Conservation (phyloP, 2,329 filamentous ascomycete genomes). For the Fonsecaea multimorphosa region DNA sequence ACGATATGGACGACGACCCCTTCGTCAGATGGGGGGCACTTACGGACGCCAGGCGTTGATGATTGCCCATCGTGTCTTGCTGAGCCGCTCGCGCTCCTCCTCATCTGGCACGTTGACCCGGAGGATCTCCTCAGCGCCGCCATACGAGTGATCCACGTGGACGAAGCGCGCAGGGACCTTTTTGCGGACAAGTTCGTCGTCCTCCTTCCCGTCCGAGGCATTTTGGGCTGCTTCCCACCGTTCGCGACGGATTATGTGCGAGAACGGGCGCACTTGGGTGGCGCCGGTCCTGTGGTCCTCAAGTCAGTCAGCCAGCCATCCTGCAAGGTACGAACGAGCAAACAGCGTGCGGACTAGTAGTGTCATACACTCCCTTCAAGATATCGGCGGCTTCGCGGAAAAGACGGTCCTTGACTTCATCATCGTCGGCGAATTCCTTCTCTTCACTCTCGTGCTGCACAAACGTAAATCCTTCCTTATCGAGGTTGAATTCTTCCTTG, state of each 20-base stretch:
- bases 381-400: slow-evolving; percentile 55
- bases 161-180: slow-evolving; percentile 54
- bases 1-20: too few species aligned
- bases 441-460: slow-evolving; percentile 49
- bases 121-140: slow-evolving; percentile 52
- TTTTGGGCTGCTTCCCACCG: slow-evolving; percentile 3
- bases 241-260: slow-evolving; percentile 17
- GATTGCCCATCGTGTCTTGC: slow-evolving; percentile 53
- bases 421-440: slow-evolving; percentile 51
- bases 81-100: slow-evolving; percentile 40
- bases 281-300: slow-evolving; percentile 18
- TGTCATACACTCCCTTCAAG: slow-evolving; percentile 46
- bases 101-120: slow-evolving; percentile 49
- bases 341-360: neutral
- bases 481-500: slow-evolving; percentile 51
- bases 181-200: slow-evolving; percentile 39
- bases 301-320: neutral
- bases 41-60: slow-evolving; percentile 59
- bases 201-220: slow-evolving; percentile 48
- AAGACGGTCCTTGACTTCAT: slow-evolving; percentile 48
- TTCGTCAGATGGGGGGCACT: too few species aligned
- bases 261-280: slow-evolving; percentile 15
- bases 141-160: slow-evolving; percentile 57
- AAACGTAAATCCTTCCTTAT: slow-evolving; percentile 54
- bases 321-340: neutral